Conservation (phyloP, 371 early-diverging fungal genomes). For the Parasitella parasitica region DNA sequence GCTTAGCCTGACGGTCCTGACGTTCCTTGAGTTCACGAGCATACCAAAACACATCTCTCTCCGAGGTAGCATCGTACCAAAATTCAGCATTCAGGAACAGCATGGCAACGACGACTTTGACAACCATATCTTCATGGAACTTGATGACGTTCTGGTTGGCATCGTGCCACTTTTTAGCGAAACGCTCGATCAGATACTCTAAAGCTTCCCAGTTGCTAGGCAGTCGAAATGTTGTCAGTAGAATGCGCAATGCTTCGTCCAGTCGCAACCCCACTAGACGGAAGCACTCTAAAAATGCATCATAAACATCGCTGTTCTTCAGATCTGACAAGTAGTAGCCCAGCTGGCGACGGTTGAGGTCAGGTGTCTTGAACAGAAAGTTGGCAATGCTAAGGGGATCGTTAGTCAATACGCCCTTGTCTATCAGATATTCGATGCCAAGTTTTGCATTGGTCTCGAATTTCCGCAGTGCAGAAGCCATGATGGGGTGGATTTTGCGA, state of each 20-base stretch:
- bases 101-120: slow-evolving; percentile 81
- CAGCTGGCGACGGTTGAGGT: slow-evolving; percentile 73
- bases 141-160: slow-evolving; percentile 59
- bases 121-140: slow-evolving; percentile 62
- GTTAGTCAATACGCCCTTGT: slow-evolving; percentile 67
- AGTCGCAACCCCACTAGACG: slow-evolving; percentile 67
- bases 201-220: slow-evolving; percentile 74
- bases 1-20: slow-evolving; percentile 30
- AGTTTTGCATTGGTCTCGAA: slow-evolving; percentile 72
- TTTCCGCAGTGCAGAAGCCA: slow-evolving; percentile 61
- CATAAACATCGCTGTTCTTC: slow-evolving; percentile 63
- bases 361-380: slow-evolving; percentile 81
- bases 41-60: slow-evolving; percentile 50
- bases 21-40: slow-evolving; percentile 45
- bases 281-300: slow-evolving; percentile 77
- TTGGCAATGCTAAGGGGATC: slow-evolving; percentile 77
- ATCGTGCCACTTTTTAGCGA: slow-evolving; percentile 78
- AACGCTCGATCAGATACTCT: slow-evolving; percentile 78
- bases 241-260: slow-evolving; percentile 81
- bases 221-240: slow-evolving; percentile 73
- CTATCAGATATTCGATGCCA: slow-evolving; percentile 71
- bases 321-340: slow-evolving; percentile 58
- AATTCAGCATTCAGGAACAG: slow-evolving; percentile 86
- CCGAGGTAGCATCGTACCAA: slow-evolving; percentile 68
- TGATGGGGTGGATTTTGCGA: slow-evolving; percentile 60